Percentiles rank a stretch among this genome's conserved stretches.
Evolutionary conservation across 345 rosid genomes (phyloP).

Genomic region (Eutrema yunnanense): DNA sequence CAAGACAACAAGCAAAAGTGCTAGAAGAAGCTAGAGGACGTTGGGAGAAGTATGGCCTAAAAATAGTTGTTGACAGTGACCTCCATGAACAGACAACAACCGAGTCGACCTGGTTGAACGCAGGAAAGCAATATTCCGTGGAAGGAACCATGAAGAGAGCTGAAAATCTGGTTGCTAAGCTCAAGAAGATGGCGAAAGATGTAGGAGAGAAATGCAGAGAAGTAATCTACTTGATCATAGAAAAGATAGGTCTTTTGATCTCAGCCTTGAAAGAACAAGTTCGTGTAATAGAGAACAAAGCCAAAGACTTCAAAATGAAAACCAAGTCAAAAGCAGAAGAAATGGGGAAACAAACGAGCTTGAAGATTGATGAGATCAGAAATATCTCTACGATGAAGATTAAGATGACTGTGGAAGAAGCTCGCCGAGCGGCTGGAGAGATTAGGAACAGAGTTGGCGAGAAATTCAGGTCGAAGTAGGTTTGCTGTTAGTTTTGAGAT

Average conservation of each 20-base stretch:
- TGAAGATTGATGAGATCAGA: constrained; percentile 30
- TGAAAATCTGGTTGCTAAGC: constrained; percentile 45
- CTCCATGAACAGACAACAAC: constrained; percentile 59
- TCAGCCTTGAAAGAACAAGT: constrained; percentile 43
- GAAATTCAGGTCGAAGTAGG: constrained; percentile 47
- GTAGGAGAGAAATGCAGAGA: constrained; percentile 51
- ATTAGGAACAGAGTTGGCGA: constrained; percentile 63
- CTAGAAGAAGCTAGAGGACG: constrained; percentile 82
- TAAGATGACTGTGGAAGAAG: constrained; percentile 39
- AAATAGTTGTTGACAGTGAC: constrained; percentile 70
- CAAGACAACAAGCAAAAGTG: constrained; percentile 69
- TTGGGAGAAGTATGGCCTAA: constrained; percentile 84
- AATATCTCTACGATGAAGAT: constrained; percentile 27
- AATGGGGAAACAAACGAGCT: constrained; percentile 16
- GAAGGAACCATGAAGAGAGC: constrained; percentile 62
- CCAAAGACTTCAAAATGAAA: constrained; percentile 28
- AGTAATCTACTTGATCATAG: constrained; percentile 41
- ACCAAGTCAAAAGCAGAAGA: constrained; percentile 25
- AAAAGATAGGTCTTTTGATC: constrained; percentile 39
- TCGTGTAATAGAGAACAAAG: constrained; percentile 19
- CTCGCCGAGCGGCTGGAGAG: constrained; percentile 49
- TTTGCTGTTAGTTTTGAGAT: background rate
- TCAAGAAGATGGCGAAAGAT: constrained; percentile 48
- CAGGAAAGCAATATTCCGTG: constrained; percentile 41
- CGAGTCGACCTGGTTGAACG: constrained; percentile 56